These are phyloP conservation scores for Penicillium canescens DNA, from an alignment of 495 filamentous ascomycete genomes.

Conservation along the genomic window DNA sequence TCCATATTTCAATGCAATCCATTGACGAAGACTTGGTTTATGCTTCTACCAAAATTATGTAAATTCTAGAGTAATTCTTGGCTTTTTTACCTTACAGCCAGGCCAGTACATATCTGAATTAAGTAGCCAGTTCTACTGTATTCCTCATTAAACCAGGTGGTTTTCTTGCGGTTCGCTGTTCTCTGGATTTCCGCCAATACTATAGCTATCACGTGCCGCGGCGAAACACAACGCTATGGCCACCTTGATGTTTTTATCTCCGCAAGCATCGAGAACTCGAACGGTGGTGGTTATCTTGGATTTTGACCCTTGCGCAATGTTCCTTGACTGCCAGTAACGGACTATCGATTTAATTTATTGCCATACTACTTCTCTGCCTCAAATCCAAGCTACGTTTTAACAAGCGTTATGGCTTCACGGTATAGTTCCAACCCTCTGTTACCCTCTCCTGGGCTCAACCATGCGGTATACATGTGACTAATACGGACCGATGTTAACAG, in stretches of 20 bases:
- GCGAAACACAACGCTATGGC: conserved; percentile 23
- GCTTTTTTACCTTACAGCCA: too few species aligned
- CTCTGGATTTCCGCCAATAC: neutral
- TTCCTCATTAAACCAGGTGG: neutral
- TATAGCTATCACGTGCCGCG: conserved; percentile 22
- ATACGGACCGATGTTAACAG: conserved; percentile 28
- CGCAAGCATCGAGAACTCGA: conserved; percentile 19
- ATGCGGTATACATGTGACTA: neutral
- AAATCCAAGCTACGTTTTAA: conserved; percentile 6
- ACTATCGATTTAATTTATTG: neutral
- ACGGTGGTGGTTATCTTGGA: conserved; percentile 1
- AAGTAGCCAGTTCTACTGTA: neutral
- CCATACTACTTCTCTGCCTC: neutral
- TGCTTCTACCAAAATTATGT: neutral
- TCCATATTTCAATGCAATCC: neutral
- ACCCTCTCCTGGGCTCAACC: conserved; percentile 5
- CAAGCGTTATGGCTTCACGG: conserved; percentile 31
- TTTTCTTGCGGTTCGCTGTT: too few species aligned
- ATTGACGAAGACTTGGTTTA: neutral
- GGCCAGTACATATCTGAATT: too few species aligned
- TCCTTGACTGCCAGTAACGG: neutral
- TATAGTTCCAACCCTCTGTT: conserved; percentile 13
- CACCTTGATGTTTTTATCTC: conserved; percentile 29
- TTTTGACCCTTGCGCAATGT: conserved; percentile 12
- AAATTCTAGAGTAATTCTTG: neutral